phyloP scores from a whole-genome alignment of 495 filamentous ascomycete genomes.

The Aspergillus asperescens region DNA sequence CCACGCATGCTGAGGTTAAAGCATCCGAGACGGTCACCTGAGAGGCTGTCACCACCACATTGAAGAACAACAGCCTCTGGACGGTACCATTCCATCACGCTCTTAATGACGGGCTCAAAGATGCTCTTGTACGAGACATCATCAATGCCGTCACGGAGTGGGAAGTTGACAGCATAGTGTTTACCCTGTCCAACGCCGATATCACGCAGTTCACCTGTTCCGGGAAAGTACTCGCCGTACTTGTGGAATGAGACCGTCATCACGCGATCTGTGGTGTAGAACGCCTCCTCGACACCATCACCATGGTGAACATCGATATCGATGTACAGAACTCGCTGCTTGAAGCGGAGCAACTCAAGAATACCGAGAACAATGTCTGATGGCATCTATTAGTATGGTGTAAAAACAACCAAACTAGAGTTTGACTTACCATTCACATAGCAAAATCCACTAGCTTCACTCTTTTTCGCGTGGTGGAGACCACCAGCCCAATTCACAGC shows the following conservation, averaged over 20 bases:
- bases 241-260: constrained; percentile 99
- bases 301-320: constrained; percentile 99
- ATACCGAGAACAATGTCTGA: constrained; percentile 95
- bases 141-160: constrained; percentile 92
- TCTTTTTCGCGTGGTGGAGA: constrained; percentile 95
- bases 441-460: constrained; percentile 95
- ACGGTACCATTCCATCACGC: constrained; percentile 93
- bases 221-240: constrained; percentile 98
- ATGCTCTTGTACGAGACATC: constrained; percentile 88
- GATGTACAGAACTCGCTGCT: constrained; percentile 91
- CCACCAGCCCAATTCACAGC: constrained; percentile 98
- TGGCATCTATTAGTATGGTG: constrained; percentile 8
- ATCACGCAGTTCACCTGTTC: constrained; percentile 91
- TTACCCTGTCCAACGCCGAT: constrained; percentile 91
- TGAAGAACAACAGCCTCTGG: constrained; percentile 95
- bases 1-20: constrained; percentile 98
- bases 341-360: constrained; percentile 88
- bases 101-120: constrained; percentile 89
- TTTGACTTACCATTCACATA: constrained; percentile 79
- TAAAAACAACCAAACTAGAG: background rate
- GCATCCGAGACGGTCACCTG: constrained; percentile 90
- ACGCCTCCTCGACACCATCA: constrained; percentile 96
- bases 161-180: constrained; percentile 94
- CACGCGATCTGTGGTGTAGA: constrained; percentile 95
- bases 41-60: constrained; percentile 92